A percentile compares a stretch with the other conserved stretches of the same genome.
Conservation (phyloP, 2,329 filamentous ascomycete species). For the Aspergillus melleus region DNA sequence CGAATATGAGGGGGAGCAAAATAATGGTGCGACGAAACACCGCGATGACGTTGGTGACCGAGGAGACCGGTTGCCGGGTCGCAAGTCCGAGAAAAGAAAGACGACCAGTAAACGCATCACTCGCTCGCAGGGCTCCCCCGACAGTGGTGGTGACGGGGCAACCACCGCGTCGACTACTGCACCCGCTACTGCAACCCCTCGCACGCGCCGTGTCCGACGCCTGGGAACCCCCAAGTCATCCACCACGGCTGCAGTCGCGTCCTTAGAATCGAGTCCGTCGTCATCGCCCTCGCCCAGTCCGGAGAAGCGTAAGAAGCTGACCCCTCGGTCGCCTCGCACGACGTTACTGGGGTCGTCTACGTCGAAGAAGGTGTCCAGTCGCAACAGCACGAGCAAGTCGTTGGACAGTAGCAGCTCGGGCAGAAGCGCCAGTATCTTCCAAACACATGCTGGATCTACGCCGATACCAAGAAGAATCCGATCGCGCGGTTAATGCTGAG, state of each 20-base stretch:
- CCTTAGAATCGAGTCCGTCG: constrained; percentile 7
- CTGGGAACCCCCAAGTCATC: constrained; percentile 28
- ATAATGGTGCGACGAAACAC: constrained; percentile 12
- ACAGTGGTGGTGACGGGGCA: constrained; percentile 19
- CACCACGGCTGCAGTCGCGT: constrained; percentile 19
- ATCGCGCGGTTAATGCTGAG: constrained; percentile 21
- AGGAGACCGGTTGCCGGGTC: constrained; percentile 17
- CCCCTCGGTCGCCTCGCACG: constrained; percentile 33
- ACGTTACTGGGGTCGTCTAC: constrained; percentile 18
- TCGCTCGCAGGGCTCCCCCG: constrained; percentile 22
- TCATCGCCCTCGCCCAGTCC: constrained; percentile 25
- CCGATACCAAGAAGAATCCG: constrained; percentile 37
- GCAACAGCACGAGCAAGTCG: constrained; percentile 20
- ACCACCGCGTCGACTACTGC: constrained; percentile 22
- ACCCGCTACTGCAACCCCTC: constrained; percentile 26
- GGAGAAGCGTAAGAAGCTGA: constrained; percentile 35
- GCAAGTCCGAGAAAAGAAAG: constrained; percentile 24
- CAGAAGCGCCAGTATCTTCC: constrained; percentile 30
- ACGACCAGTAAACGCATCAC: constrained; percentile 25
- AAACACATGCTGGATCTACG: constrained; percentile 37
- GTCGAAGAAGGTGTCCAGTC: constrained; percentile 22
- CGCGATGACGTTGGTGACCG: constrained; percentile 23
- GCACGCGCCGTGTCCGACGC: constrained; percentile 33
- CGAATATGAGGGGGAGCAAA: constrained; percentile 31
- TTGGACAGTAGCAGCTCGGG: constrained; percentile 18